Conservation (phyloP, 202 grass and related monocot genomes). For the Saccharum hybrid region DNA sequence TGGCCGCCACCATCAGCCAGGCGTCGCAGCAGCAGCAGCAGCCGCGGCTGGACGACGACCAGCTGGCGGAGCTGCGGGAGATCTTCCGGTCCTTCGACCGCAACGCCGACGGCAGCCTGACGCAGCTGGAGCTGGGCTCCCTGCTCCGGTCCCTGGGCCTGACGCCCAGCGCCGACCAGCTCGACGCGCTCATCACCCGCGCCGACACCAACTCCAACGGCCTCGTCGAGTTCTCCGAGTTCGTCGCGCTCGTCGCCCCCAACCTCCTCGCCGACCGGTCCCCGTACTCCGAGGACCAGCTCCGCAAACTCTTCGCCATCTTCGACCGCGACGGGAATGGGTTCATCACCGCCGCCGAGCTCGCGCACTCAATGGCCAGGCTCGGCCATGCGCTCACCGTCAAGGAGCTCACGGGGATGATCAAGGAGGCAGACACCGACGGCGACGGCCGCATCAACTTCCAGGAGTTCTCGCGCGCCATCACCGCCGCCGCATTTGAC, state of each 20-base stretch:
- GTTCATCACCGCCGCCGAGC: constrained; percentile 91
- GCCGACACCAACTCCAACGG: constrained; percentile 86
- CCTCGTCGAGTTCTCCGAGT: constrained; percentile 96
- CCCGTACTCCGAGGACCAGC: constrained; percentile 82
- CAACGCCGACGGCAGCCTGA: constrained; percentile 86
- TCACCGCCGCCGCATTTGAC: constrained; percentile 82
- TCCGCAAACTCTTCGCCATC: constrained; percentile 68
- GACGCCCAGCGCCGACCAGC: constrained; percentile 72
- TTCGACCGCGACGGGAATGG: constrained; percentile 94
- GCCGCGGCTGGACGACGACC: constrained; percentile 59
- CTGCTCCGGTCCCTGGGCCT: constrained; percentile 82
- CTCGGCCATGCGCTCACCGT: constrained; percentile 77
- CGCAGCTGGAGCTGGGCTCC: constrained; percentile 90
- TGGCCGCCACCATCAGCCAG: constrained; percentile 20
- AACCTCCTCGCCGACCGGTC: constrained; percentile 69
- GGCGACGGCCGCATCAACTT: constrained; percentile 86
- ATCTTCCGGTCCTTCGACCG: constrained; percentile 96
- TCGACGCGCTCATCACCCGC: constrained; percentile 72
- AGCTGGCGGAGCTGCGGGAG: constrained; percentile 76
- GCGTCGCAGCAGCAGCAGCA: constrained; percentile 22
- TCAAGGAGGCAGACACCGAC: constrained; percentile 92
- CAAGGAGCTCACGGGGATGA: constrained; percentile 95
- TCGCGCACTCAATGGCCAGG: constrained; percentile 91
- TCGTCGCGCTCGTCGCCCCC: constrained; percentile 74
- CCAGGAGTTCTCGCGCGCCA: constrained; percentile 86